These are phyloP conservation scores for Limtongia smithiae DNA, from an alignment of 805 yeast genomes.

Conservation along the genomic window DNA sequence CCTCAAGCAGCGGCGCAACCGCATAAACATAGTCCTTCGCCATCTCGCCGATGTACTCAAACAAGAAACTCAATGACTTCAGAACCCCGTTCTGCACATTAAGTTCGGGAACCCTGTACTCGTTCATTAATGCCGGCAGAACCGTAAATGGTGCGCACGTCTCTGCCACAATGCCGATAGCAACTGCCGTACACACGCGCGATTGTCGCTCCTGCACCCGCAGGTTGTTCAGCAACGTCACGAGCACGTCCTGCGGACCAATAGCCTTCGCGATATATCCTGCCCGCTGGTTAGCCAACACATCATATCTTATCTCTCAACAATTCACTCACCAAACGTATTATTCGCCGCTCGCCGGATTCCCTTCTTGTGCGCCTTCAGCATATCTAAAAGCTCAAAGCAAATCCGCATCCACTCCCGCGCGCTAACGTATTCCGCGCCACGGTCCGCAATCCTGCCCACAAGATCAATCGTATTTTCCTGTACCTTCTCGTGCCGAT, in stretches of 20 bases:
- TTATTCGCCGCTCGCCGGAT: constrained; percentile 82
- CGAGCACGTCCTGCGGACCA: constrained; percentile 93
- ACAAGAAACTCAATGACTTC: constrained; percentile 84
- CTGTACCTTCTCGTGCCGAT: constrained; percentile 87
- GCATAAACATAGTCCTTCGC: constrained; percentile 80
- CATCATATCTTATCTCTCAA: too few species aligned
- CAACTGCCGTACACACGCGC: constrained; percentile 96
- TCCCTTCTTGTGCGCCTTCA: constrained; percentile 71
- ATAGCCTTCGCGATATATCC: constrained; percentile 75
- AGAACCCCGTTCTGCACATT: constrained; percentile 94
- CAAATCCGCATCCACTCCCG: constrained; percentile 98
- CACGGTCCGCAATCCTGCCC: constrained; percentile 75
- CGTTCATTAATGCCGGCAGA: constrained; percentile 92
- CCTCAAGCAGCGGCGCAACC: constrained; percentile 73
- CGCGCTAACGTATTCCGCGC: constrained; percentile 79
- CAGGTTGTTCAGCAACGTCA: constrained; percentile 74
- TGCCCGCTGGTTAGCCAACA: too few species aligned
- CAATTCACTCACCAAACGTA: constrained; percentile 70
- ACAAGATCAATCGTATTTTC: constrained; percentile 73
- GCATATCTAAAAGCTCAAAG: constrained; percentile 82
- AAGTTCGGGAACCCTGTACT: constrained; percentile 84
- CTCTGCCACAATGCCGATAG: constrained; percentile 94
- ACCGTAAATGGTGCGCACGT: constrained; percentile 91
- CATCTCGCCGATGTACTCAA: constrained; percentile 82
- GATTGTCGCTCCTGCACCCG: constrained; percentile 93